These are phyloP conservation scores for Aureobasidium sp. DNA, from an alignment of 2,329 filamentous ascomycete species.

Conservation along the genomic window DNA sequence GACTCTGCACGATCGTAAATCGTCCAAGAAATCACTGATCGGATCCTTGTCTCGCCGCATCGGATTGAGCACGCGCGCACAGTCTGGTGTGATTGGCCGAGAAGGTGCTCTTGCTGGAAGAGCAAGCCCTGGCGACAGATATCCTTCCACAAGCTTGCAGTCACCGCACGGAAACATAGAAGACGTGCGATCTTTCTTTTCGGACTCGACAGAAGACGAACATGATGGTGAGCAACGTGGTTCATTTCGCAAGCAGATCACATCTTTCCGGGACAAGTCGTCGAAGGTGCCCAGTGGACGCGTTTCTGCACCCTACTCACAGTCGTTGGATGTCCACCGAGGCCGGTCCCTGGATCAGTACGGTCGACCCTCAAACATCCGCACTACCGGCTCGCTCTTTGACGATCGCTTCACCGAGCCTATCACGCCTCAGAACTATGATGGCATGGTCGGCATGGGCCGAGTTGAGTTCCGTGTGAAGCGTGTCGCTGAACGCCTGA, in stretches of 20 bases:
- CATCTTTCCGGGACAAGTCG: slow-evolving; percentile 21
- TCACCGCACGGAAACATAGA: slow-evolving; percentile 33
- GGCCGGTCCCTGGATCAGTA: slow-evolving; percentile 22
- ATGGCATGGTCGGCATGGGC: slow-evolving; percentile 29
- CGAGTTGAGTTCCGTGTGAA: slow-evolving; percentile 32
- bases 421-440: slow-evolving; percentile 17
- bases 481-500: slow-evolving; percentile 31
- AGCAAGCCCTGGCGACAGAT: slow-evolving; percentile 34
- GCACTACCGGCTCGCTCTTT: not conserved
- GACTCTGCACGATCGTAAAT: slow-evolving; percentile 24
- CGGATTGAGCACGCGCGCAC: slow-evolving; percentile 18
- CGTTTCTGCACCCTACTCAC: slow-evolving; percentile 16
- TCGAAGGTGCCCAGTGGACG: slow-evolving; percentile 15
- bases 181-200: slow-evolving; percentile 36
- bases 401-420: slow-evolving; percentile 8
- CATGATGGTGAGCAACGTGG: slow-evolving; percentile 18
- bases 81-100: not conserved
- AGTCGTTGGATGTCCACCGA: slow-evolving; percentile 17
- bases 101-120: slow-evolving; percentile 4
- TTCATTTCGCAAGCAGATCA: slow-evolving; percentile 29
- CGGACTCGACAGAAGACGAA: slow-evolving; percentile 30
- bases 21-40: slow-evolving; percentile 28
- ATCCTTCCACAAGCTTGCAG: slow-evolving; percentile 38
- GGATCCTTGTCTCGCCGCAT: slow-evolving; percentile 28
- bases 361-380: slow-evolving; percentile 19